Evolutionary conservation across 2,329 filamentous ascomycete species (phyloP).

Genomic region (Tolypocladium guangdongense): DNA sequence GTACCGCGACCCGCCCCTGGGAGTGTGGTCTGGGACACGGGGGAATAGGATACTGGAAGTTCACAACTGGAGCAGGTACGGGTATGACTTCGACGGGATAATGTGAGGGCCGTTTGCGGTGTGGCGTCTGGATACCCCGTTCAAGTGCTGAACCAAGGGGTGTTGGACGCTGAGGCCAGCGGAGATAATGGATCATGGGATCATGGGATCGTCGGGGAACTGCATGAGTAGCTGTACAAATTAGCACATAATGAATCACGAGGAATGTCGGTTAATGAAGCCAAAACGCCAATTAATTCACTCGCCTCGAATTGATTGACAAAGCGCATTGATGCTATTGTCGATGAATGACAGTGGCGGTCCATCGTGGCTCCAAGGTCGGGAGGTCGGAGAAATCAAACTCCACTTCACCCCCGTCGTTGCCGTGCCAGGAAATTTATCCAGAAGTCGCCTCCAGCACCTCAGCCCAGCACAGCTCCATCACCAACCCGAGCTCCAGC

Average conservation of each 20-base stretch:
- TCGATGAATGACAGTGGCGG: not conserved
- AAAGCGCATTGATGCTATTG: not conserved
- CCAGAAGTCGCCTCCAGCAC: not conserved
- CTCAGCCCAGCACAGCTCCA: not conserved
- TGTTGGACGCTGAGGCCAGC: not conserved
- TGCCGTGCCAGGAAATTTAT: constrained; percentile 5
- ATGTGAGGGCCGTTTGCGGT: not conserved
- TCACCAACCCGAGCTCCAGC: not conserved
- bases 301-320: not conserved
- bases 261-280: not conserved
- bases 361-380: not conserved
- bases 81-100: not conserved
- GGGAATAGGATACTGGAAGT: not conserved
- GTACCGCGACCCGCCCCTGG: not conserved
- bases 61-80: not conserved
- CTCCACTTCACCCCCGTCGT: not conserved
- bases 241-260: not conserved
- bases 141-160: not conserved
- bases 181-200: not conserved
- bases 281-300: not conserved
- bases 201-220: not conserved
- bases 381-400: constrained; percentile 1
- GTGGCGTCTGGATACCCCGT: not conserved
- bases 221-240: not conserved
- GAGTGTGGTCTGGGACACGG: not conserved